Conservation (phyloP, 768 basidiomycete species). For the Hypholoma fasciculare region DNA sequence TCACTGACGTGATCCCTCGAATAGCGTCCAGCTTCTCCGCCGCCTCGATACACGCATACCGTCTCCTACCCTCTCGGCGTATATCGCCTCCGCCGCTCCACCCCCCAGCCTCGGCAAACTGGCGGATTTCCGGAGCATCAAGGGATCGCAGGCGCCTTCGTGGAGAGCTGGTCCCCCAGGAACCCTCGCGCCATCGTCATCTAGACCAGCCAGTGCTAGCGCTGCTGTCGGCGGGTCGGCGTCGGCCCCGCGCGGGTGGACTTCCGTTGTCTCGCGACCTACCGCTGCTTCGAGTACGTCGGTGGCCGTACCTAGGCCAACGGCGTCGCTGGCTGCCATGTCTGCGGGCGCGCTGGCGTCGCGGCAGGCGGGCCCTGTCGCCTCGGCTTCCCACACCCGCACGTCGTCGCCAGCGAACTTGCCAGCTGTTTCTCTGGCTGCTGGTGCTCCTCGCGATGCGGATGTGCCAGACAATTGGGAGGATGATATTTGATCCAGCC, state of each 20-base stretch:
- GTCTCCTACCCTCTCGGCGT: constrained; percentile 61
- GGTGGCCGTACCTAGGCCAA: constrained; percentile 5
- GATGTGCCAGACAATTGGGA: too few relatives aligned
- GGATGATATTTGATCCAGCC: too few relatives aligned
- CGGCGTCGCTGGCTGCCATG: background rate
- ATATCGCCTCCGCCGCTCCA: constrained; percentile 29
- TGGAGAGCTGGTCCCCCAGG: constrained; percentile 20
- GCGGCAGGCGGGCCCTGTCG: constrained; percentile 11
- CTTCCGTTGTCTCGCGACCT: constrained; percentile 17
- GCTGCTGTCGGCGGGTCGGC: constrained; percentile 3
- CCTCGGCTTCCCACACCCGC: background rate
- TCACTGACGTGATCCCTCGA: background rate
- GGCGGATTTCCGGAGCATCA: constrained; percentile 45
- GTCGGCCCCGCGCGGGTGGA: constrained; percentile 23
- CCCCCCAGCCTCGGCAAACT: constrained; percentile 58
- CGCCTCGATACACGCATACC: constrained; percentile 85
- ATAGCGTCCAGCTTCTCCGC: constrained; percentile 77
- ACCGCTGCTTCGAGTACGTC: constrained; percentile 5
- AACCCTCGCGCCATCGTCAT: background rate
- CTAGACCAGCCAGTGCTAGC: constrained; percentile 8
- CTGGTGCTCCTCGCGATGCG: too few relatives aligned
- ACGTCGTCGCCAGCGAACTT: too few relatives aligned
- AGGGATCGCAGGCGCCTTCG: constrained; percentile 7
- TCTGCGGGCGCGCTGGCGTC: background rate
- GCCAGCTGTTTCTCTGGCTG: too few relatives aligned